phyloP scores from a whole-genome alignment of 2,329 filamentous ascomycete species.

The Diplocarpon mali region DNA sequence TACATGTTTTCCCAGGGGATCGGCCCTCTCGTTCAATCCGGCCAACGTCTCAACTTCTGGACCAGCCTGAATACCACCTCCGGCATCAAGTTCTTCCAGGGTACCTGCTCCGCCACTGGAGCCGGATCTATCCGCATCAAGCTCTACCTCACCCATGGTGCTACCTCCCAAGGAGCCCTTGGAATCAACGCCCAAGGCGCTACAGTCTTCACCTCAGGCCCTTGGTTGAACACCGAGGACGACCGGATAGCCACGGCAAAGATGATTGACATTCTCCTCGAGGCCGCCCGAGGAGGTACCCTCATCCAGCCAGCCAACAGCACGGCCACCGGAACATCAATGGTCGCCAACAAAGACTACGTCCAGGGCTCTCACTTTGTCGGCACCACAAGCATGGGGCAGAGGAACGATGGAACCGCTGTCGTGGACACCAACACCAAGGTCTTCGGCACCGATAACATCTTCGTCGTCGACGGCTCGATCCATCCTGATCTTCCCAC shows the following conservation, averaged over 20 bases:
- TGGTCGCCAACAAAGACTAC: conserved; percentile 1
- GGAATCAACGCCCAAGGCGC: conserved; percentile 31
- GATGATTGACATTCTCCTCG: conserved; percentile 39
- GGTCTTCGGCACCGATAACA: conserved; percentile 57
- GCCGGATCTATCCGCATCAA: conserved; percentile 34
- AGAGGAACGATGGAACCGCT: conserved; percentile 37
- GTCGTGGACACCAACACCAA: conserved; percentile 54
- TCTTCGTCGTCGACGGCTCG: conserved; percentile 57
- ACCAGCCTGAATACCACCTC: conserved; percentile 33
- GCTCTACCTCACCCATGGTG: conserved; percentile 40
- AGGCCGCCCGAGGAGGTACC: conserved; percentile 43
- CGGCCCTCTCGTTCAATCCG: conserved; percentile 32
- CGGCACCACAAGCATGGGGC: conserved; percentile 29
- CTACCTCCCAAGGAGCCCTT: conserved; percentile 36
- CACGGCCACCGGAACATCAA: conserved; percentile 1
- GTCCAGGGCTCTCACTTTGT: conserved; percentile 8
- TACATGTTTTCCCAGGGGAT: conserved; percentile 28
- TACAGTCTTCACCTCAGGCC: conserved; percentile 32
- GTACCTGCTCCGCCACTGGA: conserved; percentile 32
- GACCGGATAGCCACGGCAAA: conserved; percentile 41
- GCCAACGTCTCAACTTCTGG: conserved; percentile 38
- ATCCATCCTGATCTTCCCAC: conserved; percentile 60
- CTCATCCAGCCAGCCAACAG: conserved; percentile 27
- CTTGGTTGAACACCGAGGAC: conserved; percentile 47
- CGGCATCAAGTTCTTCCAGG: conserved; percentile 33